These are phyloP conservation scores for Austroboletus rostrupii DNA, from an alignment of 1,284 basidiomycete genomes.

Conservation along the genomic window DNA sequence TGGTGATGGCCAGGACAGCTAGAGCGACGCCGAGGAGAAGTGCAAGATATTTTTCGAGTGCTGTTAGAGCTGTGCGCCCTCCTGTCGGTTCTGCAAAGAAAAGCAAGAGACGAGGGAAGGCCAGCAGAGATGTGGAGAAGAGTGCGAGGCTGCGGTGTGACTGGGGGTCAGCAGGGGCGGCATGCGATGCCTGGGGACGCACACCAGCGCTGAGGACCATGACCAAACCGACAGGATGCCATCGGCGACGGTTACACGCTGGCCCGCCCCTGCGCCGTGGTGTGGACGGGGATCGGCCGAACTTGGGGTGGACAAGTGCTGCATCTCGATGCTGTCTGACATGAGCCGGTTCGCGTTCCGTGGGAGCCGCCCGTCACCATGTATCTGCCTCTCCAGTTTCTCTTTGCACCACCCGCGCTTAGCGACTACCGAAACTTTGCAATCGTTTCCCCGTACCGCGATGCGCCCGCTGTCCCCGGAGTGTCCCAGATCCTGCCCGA, in stretches of 20 bases:
- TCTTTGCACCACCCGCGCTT: neutral
- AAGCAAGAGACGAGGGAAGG: conserved; percentile 59
- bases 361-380: conserved; percentile 10
- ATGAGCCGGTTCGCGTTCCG: neutral
- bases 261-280: conserved; percentile 1
- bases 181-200: conserved; percentile 9
- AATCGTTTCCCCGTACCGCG: conserved; percentile 37
- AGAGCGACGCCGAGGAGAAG: conserved; percentile 61
- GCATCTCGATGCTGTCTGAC: conserved; percentile 25
- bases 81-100: conserved; percentile 51
- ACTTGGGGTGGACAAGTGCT: conserved; percentile 13
- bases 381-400: conserved; percentile 13
- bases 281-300: conserved; percentile 6
- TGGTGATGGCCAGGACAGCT: conserved; percentile 46
- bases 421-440: conserved; percentile 25
- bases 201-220: conserved; percentile 43
- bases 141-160: conserved; percentile 36
- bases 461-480: conserved; percentile 32
- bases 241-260: conserved; percentile 5
- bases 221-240: conserved; percentile 40
- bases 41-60: conserved; percentile 63
- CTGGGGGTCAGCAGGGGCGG: conserved; percentile 2
- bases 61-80: conserved; percentile 47
- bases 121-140: conserved; percentile 42
- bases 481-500: conserved; percentile 34